Evolutionary conservation across 306 rosid species (phyloP), one percentile per base, ranked within the genome.

Genomic region (Crataegus laevigata): DNA sequence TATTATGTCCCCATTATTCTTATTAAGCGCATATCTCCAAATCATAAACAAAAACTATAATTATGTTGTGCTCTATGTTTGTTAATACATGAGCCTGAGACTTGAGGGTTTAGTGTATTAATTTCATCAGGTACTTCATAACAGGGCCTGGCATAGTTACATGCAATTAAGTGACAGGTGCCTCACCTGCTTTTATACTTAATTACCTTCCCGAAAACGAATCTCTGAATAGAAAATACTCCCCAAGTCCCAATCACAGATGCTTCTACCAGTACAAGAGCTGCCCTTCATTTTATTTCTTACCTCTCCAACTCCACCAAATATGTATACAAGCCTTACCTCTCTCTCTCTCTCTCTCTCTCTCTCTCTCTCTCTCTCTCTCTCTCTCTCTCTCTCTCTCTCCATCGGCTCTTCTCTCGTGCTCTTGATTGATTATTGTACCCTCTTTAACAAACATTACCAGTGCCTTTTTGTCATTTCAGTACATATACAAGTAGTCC

Each of bases 361-460:
- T 62, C 68, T 43, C 72, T 28, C 4, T 17, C 26, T 25, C 50
- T 77, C 71, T 74, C 67, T 80, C 76, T 57, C 32, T 45, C 79
- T 34, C 75, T 82, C 68, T 36, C 47, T 30, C 67, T n/a, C n/a
- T n/a, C n/a, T n/a, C n/a, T n/a, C n/a, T n/a, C n/a, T n/a, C n/a
- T 85, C 89, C 77, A 70, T 81, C 68, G 64, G 66, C 75, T 63
- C 83, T 83, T 83, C 76, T 69, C 78, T 78, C 73, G 52, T 70
- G 79, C 51, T 68, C 65, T 75, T 83, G 77, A 80, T 84, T 63
- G 70, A 81, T 77, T 75, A 36, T 66, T 88, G 91, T 79, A 80
- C 72, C 81, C 62, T 74, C 92, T 84, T 88, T 85, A 84, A 61
- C 89, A 80, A 82, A 77, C 89, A 87, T 43, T 52, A 74, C 83